Evolutionary conservation across 2,329 filamentous ascomycete species (phyloP).

Genomic region (Colletotrichum truncatum): DNA sequence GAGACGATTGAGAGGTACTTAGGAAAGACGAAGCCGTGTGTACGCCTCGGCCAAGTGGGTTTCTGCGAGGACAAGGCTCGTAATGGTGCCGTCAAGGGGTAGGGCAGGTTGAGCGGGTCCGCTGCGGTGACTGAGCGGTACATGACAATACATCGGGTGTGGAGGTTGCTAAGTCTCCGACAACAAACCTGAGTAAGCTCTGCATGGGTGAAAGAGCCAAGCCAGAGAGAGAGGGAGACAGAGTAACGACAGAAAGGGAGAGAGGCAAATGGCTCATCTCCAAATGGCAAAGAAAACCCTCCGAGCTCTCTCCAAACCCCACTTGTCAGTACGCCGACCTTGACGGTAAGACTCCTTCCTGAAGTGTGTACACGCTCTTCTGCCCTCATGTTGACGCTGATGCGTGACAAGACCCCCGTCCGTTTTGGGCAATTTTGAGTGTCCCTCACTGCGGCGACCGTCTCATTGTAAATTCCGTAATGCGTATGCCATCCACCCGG

Average conservation of each 20-base stretch:
- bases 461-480: not conserved
- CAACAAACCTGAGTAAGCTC: slow-evolving; percentile 26
- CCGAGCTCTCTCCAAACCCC: slow-evolving; percentile 5
- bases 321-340: slow-evolving; percentile 7
- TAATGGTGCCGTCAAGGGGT: slow-evolving; percentile 27
- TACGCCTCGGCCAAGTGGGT: slow-evolving; percentile 11
- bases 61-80: slow-evolving; percentile 15
- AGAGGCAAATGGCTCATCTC: not conserved
- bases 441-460: not conserved
- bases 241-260: not conserved
- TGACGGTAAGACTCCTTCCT: not conserved
- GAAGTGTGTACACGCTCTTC: not conserved
- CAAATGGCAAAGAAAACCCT: slow-evolving; percentile 10
- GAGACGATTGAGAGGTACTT: slow-evolving; percentile 15
- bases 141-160: slow-evolving; percentile 24
- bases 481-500: not conserved
- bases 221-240: not conserved
- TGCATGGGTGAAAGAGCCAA: slow-evolving; percentile 21
- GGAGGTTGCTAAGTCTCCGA: slow-evolving; percentile 27
- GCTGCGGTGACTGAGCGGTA: slow-evolving; percentile 19
- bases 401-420: not conserved
- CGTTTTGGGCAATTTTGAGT: slow-evolving; percentile 9
- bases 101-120: slow-evolving; percentile 22
- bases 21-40: slow-evolving; percentile 1
- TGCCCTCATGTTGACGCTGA: not conserved